Evolutionary conservation across 768 basidiomycete genomes (phyloP), one percentile per base, ranked within the genome.

Genomic region (Tremella fuciformis): DNA sequence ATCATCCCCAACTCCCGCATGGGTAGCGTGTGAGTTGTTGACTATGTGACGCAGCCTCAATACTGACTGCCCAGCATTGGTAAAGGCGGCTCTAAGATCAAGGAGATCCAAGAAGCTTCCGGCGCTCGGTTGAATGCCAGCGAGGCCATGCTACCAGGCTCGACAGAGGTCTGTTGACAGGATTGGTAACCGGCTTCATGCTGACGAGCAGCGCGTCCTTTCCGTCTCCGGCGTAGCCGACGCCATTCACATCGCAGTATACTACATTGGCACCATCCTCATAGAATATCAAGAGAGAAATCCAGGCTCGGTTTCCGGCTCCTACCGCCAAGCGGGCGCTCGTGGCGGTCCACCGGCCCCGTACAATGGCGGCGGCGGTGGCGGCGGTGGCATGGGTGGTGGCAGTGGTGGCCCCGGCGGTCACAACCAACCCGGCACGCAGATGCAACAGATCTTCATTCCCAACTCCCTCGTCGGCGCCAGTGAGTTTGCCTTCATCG

Each of bases 1-100:
- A 97, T 98, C 88, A 96, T 98, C 57, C 94, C 94, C 64, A 97
- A 98, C 78, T 93, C 91, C 9, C 88, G 94, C 58, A 98, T 98
- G 94, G 94, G 94, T 41, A 96, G 92, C 16, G 91, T 97, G 74
- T 77, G 51, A 67, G 73, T 66, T 22, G 13, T 1, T 3, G 24
- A 6, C 38, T 3, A 37, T 24, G 13, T 44, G 42, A 6, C 34
- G 34, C 19, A 21, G 53, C 8, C 26, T 7, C 29, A 1, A 3
- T 19, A 50, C 50, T 58, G 38, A 57, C 34, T 38, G 13, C 37
- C 9, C 50, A 78, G 77, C 60, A 99, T 99, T 71, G 96, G 96
- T 57, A 98, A 96, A 77, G 89, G 88, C 63, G 96, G 96, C 29
- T 87, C 87, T 38, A 99, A 99, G 78, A 99, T 99, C 77, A 97